Evolutionary conservation across 1,284 basidiomycete species (phyloP), one percentile per base, ranked within the genome.

Genomic region (Ganoderma lingzhi): DNA sequence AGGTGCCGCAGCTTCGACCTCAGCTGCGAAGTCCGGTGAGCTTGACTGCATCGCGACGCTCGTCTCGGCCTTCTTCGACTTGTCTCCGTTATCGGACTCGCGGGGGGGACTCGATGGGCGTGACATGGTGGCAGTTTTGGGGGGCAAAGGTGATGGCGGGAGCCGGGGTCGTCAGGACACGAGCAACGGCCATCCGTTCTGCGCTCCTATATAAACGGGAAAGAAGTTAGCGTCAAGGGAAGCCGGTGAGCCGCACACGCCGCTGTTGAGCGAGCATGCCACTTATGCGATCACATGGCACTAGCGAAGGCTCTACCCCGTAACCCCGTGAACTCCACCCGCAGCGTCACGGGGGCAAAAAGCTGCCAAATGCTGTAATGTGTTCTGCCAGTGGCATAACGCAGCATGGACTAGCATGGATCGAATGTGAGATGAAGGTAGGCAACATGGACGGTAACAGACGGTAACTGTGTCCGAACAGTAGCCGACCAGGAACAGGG

Each of bases 1-100:
- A 35, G 82, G 80, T n/a, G 75, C 76, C 60, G 73, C 70, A 6
- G 75, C 71, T 45, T 74, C 74, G 23, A 72, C 74, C 64, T 75
- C 73, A 15, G 69, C 71, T 4, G 72, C 74, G 30, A 73, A 70
- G 30, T 64, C 68, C 42, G 70, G 53, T 14, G 59, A 61, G 2
- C 41, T 51, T 19, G 71, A 65, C 35, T 67, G 64, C 10, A 68
- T 56, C 44, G 56, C 59, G 10, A 69, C 64, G 19, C 56, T 62
- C n/a, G 56, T 63, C 23, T 70, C 69, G 41, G 63, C 58, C 65
- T 71, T 71, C 65, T 68, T 48, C 69, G 69, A 17, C 61, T 63
- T n/a, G 62, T 55, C 59, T 37, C 41, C 65, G 30, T 48, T 53
- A 15, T 63, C 68, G 42, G 65, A 69, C 14, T 23, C 51, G 23